Percentiles rank a stretch among this genome's conserved stretches.
Evolutionary conservation across 139 green algal genomes (phyloP).

Genomic region (Cymbomonas tetramitiformis): DNA sequence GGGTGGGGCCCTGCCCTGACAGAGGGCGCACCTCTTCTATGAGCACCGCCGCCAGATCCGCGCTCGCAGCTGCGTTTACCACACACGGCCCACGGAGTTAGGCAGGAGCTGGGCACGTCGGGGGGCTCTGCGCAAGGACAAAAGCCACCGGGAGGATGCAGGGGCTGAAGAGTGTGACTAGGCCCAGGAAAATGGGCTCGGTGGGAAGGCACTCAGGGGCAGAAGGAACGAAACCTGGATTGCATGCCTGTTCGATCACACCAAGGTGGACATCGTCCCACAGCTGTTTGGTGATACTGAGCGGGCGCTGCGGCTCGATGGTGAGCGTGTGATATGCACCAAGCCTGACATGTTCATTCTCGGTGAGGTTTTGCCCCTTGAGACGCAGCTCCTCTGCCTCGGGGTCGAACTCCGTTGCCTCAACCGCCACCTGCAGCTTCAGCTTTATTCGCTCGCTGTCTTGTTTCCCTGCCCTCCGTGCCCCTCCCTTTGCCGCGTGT

Average conservation of each 20-base stretch:
- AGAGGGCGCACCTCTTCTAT: too few species aligned
- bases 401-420: slow-evolving; percentile 39
- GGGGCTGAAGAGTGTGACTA: too few species aligned
- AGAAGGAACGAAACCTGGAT: slow-evolving; percentile 63
- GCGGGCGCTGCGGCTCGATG: slow-evolving; percentile 59
- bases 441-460: slow-evolving; percentile 8
- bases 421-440: slow-evolving; percentile 48
- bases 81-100: too few species aligned
- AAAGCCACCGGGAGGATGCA: too few species aligned
- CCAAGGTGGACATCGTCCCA: slow-evolving; percentile 78
- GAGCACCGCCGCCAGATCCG: too few species aligned
- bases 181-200: too few species aligned
- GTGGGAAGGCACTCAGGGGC: slow-evolving; percentile 75
- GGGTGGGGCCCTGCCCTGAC: too few species aligned
- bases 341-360: slow-evolving; percentile 82
- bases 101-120: too few species aligned
- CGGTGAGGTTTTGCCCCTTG: slow-evolving; percentile 42
- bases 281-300: slow-evolving; percentile 58
- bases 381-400: slow-evolving; percentile 24
- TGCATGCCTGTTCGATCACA: slow-evolving; percentile 33
- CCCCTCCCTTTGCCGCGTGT: neutral
- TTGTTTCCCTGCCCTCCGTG: neutral
- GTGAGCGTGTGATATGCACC: slow-evolving; percentile 90
- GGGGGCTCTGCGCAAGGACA: too few species aligned
- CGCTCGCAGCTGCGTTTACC: too few species aligned